Percentiles rank a stretch among this genome's conserved stretches.
These are phyloP conservation scores for Rhinocladiella similis DNA, from an alignment of 2,329 filamentous ascomycete species.

Conservation along the genomic window DNA sequence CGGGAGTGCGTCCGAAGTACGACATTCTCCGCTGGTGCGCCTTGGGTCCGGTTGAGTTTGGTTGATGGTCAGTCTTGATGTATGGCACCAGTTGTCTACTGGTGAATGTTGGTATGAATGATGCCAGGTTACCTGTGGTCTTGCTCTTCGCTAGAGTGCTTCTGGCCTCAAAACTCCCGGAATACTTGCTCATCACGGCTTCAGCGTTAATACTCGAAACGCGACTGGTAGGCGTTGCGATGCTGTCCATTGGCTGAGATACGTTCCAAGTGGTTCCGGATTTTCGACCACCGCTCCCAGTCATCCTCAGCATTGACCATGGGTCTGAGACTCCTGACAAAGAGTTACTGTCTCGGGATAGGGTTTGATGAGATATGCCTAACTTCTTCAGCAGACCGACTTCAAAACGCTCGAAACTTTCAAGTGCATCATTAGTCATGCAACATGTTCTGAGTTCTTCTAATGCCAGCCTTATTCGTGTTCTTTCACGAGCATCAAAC, in stretches of 20 bases:
- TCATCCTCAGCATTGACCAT: neutral
- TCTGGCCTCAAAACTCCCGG: constrained; percentile 14
- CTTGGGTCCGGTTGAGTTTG: neutral
- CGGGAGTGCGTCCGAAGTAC: constrained; percentile 17
- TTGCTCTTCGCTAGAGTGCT: constrained; percentile 24
- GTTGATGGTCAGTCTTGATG: constrained; percentile 1
- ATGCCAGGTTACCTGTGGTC: constrained; percentile 24
- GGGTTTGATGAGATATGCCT: constrained; percentile 5
- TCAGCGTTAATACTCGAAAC: constrained; percentile 23
- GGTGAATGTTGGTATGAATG: constrained; percentile 15
- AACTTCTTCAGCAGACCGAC: constrained; percentile 11
- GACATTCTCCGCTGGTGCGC: constrained; percentile 10
- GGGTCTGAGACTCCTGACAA: neutral
- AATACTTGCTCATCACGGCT: constrained; percentile 6
- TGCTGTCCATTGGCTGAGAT: constrained; percentile 6
- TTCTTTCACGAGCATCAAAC: constrained; percentile 16
- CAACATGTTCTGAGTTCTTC: constrained; percentile 19
- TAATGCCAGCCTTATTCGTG: constrained; percentile 15
- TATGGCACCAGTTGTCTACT: constrained; percentile 4
- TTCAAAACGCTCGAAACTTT: constrained; percentile 25
- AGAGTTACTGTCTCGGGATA: constrained; percentile 9
- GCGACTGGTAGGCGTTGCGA: constrained; percentile 14
- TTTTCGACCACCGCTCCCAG: constrained; percentile 6
- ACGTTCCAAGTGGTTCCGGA: constrained; percentile 2
- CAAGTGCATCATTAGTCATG: constrained; percentile 17